phyloP scores from a whole-genome alignment of 352 stramenopile species.

The Phytophthora palmivora region DNA sequence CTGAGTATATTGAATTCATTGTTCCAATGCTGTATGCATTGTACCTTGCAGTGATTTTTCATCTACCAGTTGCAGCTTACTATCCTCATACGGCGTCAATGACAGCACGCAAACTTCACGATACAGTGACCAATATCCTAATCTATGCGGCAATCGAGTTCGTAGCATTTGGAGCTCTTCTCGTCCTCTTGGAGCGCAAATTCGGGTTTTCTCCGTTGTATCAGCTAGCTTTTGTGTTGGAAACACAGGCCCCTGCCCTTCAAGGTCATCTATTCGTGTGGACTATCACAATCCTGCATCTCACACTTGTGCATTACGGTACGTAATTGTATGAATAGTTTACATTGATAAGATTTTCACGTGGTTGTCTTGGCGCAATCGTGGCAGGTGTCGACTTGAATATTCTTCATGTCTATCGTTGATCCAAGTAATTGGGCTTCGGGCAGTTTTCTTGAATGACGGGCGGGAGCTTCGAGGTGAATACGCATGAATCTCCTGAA shows the following conservation, averaged over 20 bases:
- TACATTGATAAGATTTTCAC: not conserved
- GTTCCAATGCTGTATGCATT: slow-evolving; percentile 30
- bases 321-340: slow-evolving; percentile 2
- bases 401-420: slow-evolving; percentile 8
- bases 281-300: slow-evolving; percentile 36
- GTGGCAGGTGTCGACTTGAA: slow-evolving; percentile 25
- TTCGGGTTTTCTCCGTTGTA: slow-evolving; percentile 36
- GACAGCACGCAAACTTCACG: slow-evolving; percentile 2
- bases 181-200: slow-evolving; percentile 17
- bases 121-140: slow-evolving; percentile 12
- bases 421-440: too few species aligned
- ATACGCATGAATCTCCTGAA: slow-evolving; percentile 14
- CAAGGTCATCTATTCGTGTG: slow-evolving; percentile 36
- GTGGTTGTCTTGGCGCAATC: not conserved
- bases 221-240: slow-evolving; percentile 47
- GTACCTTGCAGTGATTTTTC: slow-evolving; percentile 27
- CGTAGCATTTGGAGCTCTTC: slow-evolving; percentile 17
- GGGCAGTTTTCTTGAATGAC: slow-evolving; percentile 14
- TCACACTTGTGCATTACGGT: slow-evolving; percentile 40
- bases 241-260: slow-evolving; percentile 29
- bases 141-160: slow-evolving; percentile 32
- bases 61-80: slow-evolving; percentile 30
- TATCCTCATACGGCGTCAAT: slow-evolving; percentile 27
- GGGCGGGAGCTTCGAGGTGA: slow-evolving; percentile 13
- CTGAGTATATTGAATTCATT: slow-evolving; percentile 41